Evolutionary conservation across 352 stramenopile genomes (phyloP).

Genomic region (Globisporangium abappressorium): DNA sequence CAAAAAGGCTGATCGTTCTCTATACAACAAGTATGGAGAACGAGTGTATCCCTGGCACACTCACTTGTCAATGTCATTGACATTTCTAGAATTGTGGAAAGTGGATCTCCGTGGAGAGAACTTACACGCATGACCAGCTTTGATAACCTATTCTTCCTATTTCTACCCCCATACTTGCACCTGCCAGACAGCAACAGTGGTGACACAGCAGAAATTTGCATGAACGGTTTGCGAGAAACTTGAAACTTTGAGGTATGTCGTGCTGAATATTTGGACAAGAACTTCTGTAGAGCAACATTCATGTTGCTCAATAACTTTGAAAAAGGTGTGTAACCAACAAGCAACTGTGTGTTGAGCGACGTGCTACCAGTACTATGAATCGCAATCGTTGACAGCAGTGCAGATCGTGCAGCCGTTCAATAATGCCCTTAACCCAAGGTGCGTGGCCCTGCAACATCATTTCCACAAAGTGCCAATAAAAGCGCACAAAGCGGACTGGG

Average conservation of each 20-base stretch:
- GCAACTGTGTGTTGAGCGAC: neutral
- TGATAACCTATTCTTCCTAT: no score
- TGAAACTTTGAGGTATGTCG: no score
- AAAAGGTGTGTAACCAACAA: neutral
- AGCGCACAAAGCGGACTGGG: neutral
- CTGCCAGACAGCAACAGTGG: no score
- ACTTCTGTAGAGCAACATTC: no score
- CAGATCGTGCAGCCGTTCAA: neutral
- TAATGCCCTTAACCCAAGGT: neutral
- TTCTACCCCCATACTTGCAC: no score
- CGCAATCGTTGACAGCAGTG: no score
- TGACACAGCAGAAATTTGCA: neutral
- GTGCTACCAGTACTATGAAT: no score
- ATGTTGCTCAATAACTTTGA: neutral
- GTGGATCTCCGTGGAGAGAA: no score
- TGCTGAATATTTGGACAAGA: neutral
- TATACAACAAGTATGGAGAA: neutral
- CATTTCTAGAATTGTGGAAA: neutral
- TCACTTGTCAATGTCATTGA: neutral
- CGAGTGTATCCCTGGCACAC: neutral
- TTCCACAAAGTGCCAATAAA: neutral
- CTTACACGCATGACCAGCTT: no score
- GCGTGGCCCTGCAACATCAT: neutral
- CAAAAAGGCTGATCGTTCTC: no score
- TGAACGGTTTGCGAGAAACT: neutral